Base-by-base conservation (phyloP, 139 green algal species). In the Marvania coccoides region DNA sequence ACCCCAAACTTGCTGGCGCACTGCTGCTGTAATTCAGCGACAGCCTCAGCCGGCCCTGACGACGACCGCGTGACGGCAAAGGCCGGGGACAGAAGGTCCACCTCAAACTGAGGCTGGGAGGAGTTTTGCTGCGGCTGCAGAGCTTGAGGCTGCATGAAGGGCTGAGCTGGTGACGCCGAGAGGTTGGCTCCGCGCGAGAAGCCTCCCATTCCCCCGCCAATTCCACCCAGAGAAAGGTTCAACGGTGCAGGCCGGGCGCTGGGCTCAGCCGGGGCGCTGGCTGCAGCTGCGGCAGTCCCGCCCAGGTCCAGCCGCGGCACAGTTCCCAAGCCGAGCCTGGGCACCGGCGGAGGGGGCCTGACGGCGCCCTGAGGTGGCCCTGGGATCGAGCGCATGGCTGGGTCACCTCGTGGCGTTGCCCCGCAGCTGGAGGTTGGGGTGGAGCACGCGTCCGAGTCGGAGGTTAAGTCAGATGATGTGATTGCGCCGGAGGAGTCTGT, bases 1-100 rank as follows among this genome's bases (percentile, higher is more conserved):
- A 73, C 66, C 13, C 66, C 66, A 29, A 73, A 40, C 47, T 47
- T 8, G 15, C 10, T 30, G 3, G 66, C 66, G 13, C 56, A 66
- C 15, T 19, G 6, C 4, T 34, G 6, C 6, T 8, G 6, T 51
- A 51, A 51, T 19, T 51, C 19, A 19, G 42, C 19, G 19, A 51
- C 19, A 10, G 6, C 26, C 2, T 53, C 23, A 8, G 36, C 7
- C 58, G 7, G 24, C 58, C 5, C 8, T 13, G 36, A 8, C 6
- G 23, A 7, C n/a, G 24, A 26, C 5, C 5, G 13, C 8, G 23
- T 6, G 23, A 65, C 8, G 8, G 5, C 10, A 39, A 65, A 65
- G 13, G 58, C 58, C 6, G 58, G 58, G 6, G 58, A 65, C 24
- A 65, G 24, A 34, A 65, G 23, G 39, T 8, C 6, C 7, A 65